These are phyloP conservation scores for Adansonia madagascariensis DNA, from an alignment of 441 rosid species.

Conservation along the genomic window DNA sequence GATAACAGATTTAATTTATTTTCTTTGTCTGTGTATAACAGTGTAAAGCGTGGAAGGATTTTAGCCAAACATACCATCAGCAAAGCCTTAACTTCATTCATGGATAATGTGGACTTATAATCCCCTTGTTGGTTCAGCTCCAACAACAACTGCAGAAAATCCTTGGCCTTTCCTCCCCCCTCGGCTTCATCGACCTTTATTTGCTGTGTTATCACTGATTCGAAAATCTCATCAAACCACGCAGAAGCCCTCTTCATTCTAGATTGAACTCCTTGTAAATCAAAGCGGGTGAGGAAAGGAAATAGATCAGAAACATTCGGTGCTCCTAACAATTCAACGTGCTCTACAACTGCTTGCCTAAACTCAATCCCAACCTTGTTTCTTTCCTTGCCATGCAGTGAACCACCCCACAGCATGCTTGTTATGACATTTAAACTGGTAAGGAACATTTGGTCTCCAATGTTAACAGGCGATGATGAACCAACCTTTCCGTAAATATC, in stretches of 20 bases:
- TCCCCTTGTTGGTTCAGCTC: slow-evolving; percentile 20
- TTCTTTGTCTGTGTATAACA: not conserved
- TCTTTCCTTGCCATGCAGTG: slow-evolving; percentile 11
- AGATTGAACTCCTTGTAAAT: slow-evolving; percentile 24
- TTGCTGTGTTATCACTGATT: not conserved
- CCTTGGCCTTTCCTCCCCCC: not conserved
- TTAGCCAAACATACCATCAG: slow-evolving; percentile 11
- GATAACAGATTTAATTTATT: too few species aligned
- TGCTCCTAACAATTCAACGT: slow-evolving; percentile 18
- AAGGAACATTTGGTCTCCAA: slow-evolving; percentile 21
- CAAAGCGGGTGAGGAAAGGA: slow-evolving; percentile 15
- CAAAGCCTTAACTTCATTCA: slow-evolving; percentile 17
- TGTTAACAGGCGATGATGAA: not conserved
- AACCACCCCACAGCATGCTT: slow-evolving; percentile 28
- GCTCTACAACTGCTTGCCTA: not conserved
- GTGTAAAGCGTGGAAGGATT: not conserved
- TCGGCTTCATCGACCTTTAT: not conserved
- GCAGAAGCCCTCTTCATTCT: not conserved
- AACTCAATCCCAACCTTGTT: not conserved
- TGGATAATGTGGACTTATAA: slow-evolving; percentile 16
- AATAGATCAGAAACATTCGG: slow-evolving; percentile 28
- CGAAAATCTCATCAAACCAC: slow-evolving; percentile 3
- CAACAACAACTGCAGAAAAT: slow-evolving; percentile 23
- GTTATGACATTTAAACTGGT: slow-evolving; percentile 7
- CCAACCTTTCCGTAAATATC: slow-evolving; percentile 8